Evolutionary conservation across 768 basidiomycete genomes (phyloP), one percentile per base, ranked within the genome.

Genomic region (Psilocybe subaeruginosa): DNA sequence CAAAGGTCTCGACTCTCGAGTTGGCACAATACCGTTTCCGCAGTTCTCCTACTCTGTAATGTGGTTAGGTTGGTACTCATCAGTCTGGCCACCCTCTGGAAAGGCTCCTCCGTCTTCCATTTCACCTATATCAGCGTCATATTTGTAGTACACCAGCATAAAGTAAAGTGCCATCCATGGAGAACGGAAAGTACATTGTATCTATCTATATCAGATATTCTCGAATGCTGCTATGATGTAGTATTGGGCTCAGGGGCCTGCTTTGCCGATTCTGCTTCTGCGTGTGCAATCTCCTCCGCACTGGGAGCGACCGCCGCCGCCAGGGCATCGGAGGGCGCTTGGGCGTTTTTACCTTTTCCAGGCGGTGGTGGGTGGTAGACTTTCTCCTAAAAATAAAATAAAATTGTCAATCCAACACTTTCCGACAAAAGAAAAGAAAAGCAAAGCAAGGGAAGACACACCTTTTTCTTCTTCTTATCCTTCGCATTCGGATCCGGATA

Each of bases 321-420:
- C 2, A 64, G 41, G 27, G 23, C 61, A 17, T 57, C 52, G 1
- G 50, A 37, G 7, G 62, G 23, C 19, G 73, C 66, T 37, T 72
- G 73, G 9, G 77, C 78, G 51, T 85, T 86, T 73, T 82, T 91
- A 45, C 89, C 91, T 65, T 87, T 93, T 1, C 90, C 91, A 0
- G 90, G 90, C 1, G 91, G 92, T 7, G 91, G 92, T 3, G 92
- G 92, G 68, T 90, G 89, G 78, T 92, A 93, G 7, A 88, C 87
- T 72, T 92, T 92, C 58, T 87, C 88, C 91, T 92, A 60, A 0
- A 64, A 62, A 43, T 19, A 7, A 59, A 53, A 11, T 16, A 14
- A 37, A 29, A 48, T 31, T 30, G 16, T 8, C 27, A 56, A 2
- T 49, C n/a, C 8, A 48, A 43, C 23, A 0, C 23, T 23, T 23